Conservation (phyloP, 2,329 filamentous ascomycete species). For the Diaporthe batatas region DNA sequence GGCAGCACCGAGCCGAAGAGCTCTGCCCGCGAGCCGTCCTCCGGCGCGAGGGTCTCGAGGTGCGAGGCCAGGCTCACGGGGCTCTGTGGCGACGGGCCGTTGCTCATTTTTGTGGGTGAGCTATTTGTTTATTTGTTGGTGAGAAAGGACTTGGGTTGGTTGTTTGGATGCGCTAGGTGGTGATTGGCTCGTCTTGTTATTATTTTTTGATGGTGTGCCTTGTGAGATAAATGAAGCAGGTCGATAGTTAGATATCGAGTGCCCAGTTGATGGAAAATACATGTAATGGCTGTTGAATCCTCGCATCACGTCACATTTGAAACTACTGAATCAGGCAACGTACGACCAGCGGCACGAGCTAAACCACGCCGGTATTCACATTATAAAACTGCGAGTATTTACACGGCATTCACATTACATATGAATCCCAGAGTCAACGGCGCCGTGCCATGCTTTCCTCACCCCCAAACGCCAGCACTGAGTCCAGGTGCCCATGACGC, state of each 20-base stretch:
- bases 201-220: background rate
- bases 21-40: slow-evolving; percentile 45
- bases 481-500: background rate
- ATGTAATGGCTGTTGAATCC: background rate
- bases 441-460: slow-evolving; percentile 15
- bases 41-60: slow-evolving; percentile 46
- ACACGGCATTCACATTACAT: background rate
- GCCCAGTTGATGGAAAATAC: too few species aligned
- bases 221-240: background rate
- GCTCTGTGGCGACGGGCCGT: background rate
- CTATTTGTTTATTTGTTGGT: background rate
- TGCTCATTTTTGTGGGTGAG: slow-evolving; percentile 4
- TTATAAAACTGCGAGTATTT: slow-evolving; percentile 32
- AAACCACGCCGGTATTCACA: background rate
- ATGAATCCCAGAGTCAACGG: background rate
- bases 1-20: slow-evolving; percentile 63
- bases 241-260: background rate
- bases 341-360: background rate
- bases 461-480: slow-evolving; percentile 6
- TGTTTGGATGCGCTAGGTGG: background rate
- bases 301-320: slow-evolving; percentile 26
- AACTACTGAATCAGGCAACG: slow-evolving; percentile 25
- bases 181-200: background rate
- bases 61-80: slow-evolving; percentile 38
- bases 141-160: too few species aligned